These are phyloP conservation scores for Plasmopara viticola DNA, from an alignment of 352 stramenopile species.

Conservation along the genomic window DNA sequence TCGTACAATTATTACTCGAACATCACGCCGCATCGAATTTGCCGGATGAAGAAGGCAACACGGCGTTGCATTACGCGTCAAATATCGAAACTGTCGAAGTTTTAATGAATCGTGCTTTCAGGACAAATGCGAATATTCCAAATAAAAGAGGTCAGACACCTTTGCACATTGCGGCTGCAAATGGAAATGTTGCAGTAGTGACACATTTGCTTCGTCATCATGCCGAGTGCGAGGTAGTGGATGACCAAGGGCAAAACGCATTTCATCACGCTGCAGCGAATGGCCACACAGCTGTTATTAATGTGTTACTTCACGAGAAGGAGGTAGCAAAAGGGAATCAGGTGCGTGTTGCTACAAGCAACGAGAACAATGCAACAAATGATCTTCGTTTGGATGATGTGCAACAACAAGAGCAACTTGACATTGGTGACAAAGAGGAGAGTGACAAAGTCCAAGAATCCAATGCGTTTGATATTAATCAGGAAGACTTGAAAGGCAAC, in stretches of 20 bases:
- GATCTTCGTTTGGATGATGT: slow-evolving; percentile 4
- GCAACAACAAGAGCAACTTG: slow-evolving; percentile 8
- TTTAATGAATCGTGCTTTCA: slow-evolving; percentile 47
- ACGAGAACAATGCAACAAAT: slow-evolving; percentile 9
- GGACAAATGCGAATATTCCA: slow-evolving; percentile 77
- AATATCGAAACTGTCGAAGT: slow-evolving; percentile 65
- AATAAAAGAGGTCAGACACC: slow-evolving; percentile 67
- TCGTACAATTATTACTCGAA: slow-evolving; percentile 59
- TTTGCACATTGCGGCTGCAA: slow-evolving; percentile 62
- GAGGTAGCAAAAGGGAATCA: slow-evolving; percentile 16
- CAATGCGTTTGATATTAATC: slow-evolving; percentile 62
- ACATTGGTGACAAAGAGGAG: background rate
- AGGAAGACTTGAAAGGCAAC: slow-evolving; percentile 78
- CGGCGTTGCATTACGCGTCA: slow-evolving; percentile 56
- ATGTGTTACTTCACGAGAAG: slow-evolving; percentile 69
- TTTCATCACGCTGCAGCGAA: slow-evolving; percentile 78
- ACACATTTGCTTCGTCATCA: slow-evolving; percentile 64
- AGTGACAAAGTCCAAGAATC: slow-evolving; percentile 14
- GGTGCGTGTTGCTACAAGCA: slow-evolving; percentile 1
- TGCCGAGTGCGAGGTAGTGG: slow-evolving; percentile 63
- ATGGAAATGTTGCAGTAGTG: slow-evolving; percentile 71
- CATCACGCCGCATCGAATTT: slow-evolving; percentile 69
- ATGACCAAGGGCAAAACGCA: slow-evolving; percentile 79
- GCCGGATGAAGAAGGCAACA: slow-evolving; percentile 77
- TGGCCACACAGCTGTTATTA: slow-evolving; percentile 63